These are phyloP conservation scores for Pichia inconspicua DNA, from an alignment of 1,139 yeast species.

Conservation along the genomic window DNA sequence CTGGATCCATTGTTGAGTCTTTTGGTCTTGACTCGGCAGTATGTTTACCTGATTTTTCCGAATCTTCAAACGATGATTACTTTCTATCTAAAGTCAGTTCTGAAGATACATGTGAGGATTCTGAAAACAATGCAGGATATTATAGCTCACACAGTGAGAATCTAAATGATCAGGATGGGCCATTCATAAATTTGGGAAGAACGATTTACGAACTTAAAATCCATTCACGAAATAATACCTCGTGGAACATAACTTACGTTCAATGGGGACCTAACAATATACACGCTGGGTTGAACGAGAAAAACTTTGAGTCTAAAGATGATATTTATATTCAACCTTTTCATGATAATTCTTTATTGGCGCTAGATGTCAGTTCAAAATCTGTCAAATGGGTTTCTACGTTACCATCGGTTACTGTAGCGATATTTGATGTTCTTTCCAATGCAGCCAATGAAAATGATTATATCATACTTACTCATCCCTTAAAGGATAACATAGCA, in stretches of 20 bases:
- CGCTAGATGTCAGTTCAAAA: slow-evolving; percentile 56
- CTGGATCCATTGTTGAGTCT: slow-evolving; percentile 69
- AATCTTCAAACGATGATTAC: background rate
- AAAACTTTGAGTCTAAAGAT: slow-evolving; percentile 51
- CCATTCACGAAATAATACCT: slow-evolving; percentile 55
- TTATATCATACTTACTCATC: slow-evolving; percentile 57
- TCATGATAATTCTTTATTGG: slow-evolving; percentile 63
- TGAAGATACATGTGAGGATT: slow-evolving; percentile 6
- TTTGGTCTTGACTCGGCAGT: slow-evolving; percentile 42
- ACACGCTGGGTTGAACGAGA: slow-evolving; percentile 55
- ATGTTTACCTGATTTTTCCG: background rate
- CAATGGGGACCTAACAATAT: slow-evolving; percentile 92
- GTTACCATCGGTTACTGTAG: slow-evolving; percentile 60
- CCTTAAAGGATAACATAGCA: slow-evolving; percentile 29
- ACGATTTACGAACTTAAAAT: slow-evolving; percentile 55
- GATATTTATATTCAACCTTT: slow-evolving; percentile 76
- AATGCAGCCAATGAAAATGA: slow-evolving; percentile 24
- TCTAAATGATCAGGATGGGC: slow-evolving; percentile 11
- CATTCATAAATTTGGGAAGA: slow-evolving; percentile 42
- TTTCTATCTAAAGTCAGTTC: background rate
- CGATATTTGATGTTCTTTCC: slow-evolving; percentile 62
- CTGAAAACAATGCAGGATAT: slow-evolving; percentile 4
- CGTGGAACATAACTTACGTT: slow-evolving; percentile 84
- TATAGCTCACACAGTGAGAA: slow-evolving; percentile 7
- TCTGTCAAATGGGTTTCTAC: slow-evolving; percentile 75